phyloP scores from a whole-genome alignment of 495 filamentous ascomycete species.

The Aspergillus sclerotiicarbonarius region DNA sequence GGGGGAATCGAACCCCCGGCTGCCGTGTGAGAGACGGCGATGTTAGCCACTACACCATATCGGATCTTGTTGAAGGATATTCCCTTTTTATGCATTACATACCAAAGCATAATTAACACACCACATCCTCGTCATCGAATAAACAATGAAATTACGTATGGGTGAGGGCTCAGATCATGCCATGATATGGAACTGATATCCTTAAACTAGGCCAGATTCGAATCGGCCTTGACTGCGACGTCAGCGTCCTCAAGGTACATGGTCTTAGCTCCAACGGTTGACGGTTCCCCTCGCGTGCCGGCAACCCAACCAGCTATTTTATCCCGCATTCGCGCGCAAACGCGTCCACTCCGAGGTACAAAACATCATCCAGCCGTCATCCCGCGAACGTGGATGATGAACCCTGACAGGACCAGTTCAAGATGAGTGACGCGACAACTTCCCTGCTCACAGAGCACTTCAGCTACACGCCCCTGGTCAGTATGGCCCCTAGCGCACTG shows the following conservation, averaged over 20 bases:
- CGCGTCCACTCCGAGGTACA: slow-evolving; percentile 17
- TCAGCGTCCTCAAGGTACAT: slow-evolving; percentile 1
- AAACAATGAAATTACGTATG: too few relatives aligned
- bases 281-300: slow-evolving; percentile 10
- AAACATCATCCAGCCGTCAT: not conserved
- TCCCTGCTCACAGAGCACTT: slow-evolving; percentile 94
- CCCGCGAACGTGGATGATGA: slow-evolving; percentile 7
- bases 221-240: not conserved
- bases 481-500: slow-evolving; percentile 26
- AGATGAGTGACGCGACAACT: slow-evolving; percentile 52
- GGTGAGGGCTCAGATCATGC: too few relatives aligned
- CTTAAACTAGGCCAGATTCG: too few relatives aligned
- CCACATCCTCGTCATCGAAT: too few relatives aligned
- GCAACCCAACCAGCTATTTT: not conserved
- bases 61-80: slow-evolving; percentile 17
- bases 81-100: not conserved
- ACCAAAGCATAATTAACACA: not conserved
- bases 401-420: slow-evolving; percentile 5
- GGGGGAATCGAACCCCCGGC: slow-evolving; percentile 40
- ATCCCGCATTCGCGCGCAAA: slow-evolving; percentile 18
- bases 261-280: not conserved
- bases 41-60: slow-evolving; percentile 46
- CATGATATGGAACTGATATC: too few relatives aligned
- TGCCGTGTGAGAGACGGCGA: slow-evolving; percentile 43
- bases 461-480: slow-evolving; percentile 86